These are phyloP conservation scores for Papilionanthe hybrid DNA, from an alignment of 116 monocot species.

Conservation along the genomic window DNA sequence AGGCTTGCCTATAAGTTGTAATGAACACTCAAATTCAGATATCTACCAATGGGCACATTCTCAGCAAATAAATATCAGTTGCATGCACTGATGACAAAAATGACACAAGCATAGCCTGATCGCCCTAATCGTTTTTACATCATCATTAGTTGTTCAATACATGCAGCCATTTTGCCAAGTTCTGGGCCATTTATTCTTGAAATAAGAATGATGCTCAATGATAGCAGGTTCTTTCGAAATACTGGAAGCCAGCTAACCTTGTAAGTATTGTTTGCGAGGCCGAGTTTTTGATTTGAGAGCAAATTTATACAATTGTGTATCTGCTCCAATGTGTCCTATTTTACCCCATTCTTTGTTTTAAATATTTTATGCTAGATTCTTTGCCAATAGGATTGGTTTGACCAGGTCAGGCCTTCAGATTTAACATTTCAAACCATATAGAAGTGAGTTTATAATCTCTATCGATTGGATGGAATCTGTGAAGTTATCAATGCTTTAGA, in stretches of 20 bases:
- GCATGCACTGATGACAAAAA: neutral
- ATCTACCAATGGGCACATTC: neutral
- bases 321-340: no score
- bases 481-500: no score
- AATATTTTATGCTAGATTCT: no score
- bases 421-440: no score
- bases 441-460: no score
- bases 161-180: neutral
- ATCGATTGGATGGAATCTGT: no score
- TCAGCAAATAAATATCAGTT: neutral
- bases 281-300: neutral
- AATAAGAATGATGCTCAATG: neutral
- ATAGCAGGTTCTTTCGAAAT: neutral
- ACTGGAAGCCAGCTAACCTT: neutral
- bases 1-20: neutral
- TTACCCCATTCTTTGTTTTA: no score
- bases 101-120: neutral
- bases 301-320: neutral
- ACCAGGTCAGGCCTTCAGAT: no score
- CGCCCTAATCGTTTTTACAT: neutral
- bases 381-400: no score
- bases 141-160: neutral
- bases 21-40: neutral
- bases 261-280: neutral
- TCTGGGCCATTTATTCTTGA: neutral